Evolutionary conservation across 306 rosid genomes (phyloP), one percentile per base, ranked within the genome.

Genomic region (Malus fusca): DNA sequence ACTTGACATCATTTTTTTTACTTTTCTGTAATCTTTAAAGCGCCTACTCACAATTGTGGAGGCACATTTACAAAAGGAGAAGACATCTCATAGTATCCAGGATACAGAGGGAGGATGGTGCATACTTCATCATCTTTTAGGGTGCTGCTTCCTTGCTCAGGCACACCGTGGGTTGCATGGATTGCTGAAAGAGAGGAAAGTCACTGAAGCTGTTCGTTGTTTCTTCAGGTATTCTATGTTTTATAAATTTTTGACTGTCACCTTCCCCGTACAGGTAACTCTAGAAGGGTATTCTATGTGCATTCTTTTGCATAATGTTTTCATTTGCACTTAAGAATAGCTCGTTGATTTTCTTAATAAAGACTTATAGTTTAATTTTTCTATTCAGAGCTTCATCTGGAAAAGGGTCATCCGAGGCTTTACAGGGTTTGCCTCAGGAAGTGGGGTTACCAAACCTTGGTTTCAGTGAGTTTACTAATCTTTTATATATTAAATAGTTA

Each of bases 71-170:
- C 92, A 83, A 62, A 92, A 88, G 85, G 96, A 95, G 90, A 90
- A 90, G 88, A 89, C 97, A 15, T 84, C 89, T 62, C 90, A 90
- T 66, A 83, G 90, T 84, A 84, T 90, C 80, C 96, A 90, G 88
- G 97, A 90, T 64, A 77, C 81, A 18, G 97, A 90, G 88, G 93
- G 95, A 59, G 84, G 92, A 68, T 95, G 98, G 97, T 90, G 96
- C 85, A 72, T 87, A 75, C 89, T 93, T 46, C 96, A 92, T 65
- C 98, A 95, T 84, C 88, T 95, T 83, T 88, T 92, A 65, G 98
- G 97, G 81, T 92, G 97, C 73, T 89, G 96, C 83, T 89, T 88
- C 71, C 97, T 95, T 60, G 91, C 96, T 74, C 96, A 92, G 80
- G 90, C 93, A 78, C 95, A 82, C 75, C 84, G 83, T 81, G 88